Evolutionary conservation across 2,329 filamentous ascomycete species (phyloP).

Genomic region (Aulographum hederae): DNA sequence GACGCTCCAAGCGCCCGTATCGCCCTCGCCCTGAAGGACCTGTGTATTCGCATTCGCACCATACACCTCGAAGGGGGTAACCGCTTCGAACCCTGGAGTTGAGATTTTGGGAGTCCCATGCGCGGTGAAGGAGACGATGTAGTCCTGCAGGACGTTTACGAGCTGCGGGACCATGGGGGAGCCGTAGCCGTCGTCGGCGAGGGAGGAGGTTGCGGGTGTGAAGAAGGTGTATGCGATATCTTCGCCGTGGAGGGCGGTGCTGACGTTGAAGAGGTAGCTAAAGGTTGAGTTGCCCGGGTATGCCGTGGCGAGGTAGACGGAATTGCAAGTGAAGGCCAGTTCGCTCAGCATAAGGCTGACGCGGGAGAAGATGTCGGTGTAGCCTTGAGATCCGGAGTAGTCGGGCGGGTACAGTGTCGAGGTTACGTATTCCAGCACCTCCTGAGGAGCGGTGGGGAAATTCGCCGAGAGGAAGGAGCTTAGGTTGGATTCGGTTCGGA

Average conservation of each 20-base stretch:
- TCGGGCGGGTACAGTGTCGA: neutral
- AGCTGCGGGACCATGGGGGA: neutral
- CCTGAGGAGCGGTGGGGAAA: conserved; percentile 17
- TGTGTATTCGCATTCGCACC: neutral
- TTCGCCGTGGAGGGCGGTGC: conserved; percentile 32
- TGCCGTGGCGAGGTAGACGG: conserved; percentile 29
- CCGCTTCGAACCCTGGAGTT: no score
- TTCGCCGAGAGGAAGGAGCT: no score
- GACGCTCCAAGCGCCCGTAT: no score
- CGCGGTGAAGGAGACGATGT: neutral
- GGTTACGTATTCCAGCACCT: conserved; percentile 16
- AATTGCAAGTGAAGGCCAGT: conserved; percentile 30
- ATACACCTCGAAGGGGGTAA: neutral
- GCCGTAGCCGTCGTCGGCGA: neutral
- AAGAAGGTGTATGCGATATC: conserved; percentile 37
- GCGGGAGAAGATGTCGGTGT: neutral
- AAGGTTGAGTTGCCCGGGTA: conserved; percentile 26
- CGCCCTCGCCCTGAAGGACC: no score
- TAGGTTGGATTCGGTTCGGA: no score
- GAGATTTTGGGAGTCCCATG: neutral
- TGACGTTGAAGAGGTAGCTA: conserved; percentile 33
- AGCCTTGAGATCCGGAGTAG: neutral
- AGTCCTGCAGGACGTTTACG: neutral
- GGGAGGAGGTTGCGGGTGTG: no score
- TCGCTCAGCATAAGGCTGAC: conserved; percentile 17